phyloP scores from a whole-genome alignment of 208 protist genomes.

The Perkinsela sp. region DNA sequence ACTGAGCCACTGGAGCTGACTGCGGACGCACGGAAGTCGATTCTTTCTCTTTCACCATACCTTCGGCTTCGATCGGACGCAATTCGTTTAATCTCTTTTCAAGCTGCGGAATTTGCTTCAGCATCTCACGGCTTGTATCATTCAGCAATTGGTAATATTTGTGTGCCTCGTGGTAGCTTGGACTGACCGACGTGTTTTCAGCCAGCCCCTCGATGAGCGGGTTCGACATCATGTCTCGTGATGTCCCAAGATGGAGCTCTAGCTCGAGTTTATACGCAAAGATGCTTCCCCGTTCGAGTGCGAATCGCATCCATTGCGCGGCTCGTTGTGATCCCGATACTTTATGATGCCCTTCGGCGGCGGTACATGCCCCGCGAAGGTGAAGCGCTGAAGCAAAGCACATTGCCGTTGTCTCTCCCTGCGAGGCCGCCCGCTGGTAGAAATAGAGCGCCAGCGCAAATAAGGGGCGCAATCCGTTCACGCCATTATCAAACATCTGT shows the following conservation, averaged over 20 bases:
- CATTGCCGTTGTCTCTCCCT: constrained; percentile 45
- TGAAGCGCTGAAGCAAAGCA: constrained; percentile 42
- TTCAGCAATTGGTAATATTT: not conserved
- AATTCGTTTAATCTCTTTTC: not conserved
- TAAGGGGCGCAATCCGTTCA: constrained; percentile 36
- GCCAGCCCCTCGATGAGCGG: not conserved
- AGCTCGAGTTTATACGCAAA: not conserved
- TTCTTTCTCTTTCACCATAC: no score
- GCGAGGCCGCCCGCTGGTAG: constrained; percentile 47
- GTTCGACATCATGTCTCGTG: not conserved
- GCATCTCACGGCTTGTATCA: not conserved
- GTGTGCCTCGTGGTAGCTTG: not conserved
- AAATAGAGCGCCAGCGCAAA: constrained; percentile 56
- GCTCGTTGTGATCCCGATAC: not conserved
- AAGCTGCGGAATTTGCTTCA: not conserved
- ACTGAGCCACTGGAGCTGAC: no score
- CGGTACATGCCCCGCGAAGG: constrained; percentile 24
- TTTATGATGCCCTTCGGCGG: not conserved
- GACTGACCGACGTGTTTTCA: not conserved
- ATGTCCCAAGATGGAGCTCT: not conserved
- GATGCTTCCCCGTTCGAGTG: not conserved
- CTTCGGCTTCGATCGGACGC: no score
- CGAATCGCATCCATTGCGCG: not conserved
- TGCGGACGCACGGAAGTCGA: no score
- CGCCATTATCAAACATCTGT: constrained; percentile 48